These are phyloP conservation scores for Metschnikowia arizonensis DNA, from an alignment of 805 yeast genomes.

Conservation along the genomic window DNA sequence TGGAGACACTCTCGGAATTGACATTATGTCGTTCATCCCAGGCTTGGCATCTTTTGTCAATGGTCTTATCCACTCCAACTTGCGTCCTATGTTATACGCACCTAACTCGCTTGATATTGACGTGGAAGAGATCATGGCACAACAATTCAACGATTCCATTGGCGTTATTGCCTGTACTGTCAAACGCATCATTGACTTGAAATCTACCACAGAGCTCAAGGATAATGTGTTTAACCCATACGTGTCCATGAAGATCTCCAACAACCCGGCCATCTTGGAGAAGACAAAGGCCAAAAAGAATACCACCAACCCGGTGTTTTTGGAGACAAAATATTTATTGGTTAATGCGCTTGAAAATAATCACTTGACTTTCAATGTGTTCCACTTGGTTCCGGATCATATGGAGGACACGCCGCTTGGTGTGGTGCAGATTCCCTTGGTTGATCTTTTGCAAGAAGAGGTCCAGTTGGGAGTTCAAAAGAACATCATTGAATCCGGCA, in stretches of 20 bases:
- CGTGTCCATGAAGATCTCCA: slow-evolving; percentile 37
- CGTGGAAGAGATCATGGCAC: slow-evolving; percentile 66
- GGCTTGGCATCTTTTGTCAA: slow-evolving; percentile 73
- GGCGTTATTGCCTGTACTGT: slow-evolving; percentile 67
- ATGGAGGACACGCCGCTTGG: slow-evolving; percentile 51
- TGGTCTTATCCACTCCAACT: slow-evolving; percentile 60
- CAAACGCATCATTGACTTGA: slow-evolving; percentile 49
- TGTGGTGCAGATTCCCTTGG: slow-evolving; percentile 50
- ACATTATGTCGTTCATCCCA: slow-evolving; percentile 79
- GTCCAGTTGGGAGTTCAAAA: slow-evolving; percentile 40
- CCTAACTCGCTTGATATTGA: slow-evolving; percentile 77
- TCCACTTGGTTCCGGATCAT: slow-evolving; percentile 49
- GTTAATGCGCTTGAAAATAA: slow-evolving; percentile 55
- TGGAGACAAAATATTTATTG: slow-evolving; percentile 60
- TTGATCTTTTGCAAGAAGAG: slow-evolving; percentile 56
- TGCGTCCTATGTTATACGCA: slow-evolving; percentile 76
- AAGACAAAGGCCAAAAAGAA: slow-evolving; percentile 56
- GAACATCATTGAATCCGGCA: slow-evolving; percentile 47
- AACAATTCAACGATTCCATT: slow-evolving; percentile 59
- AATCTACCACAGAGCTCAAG: slow-evolving; percentile 39
- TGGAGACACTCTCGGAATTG: slow-evolving; percentile 83
- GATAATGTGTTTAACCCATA: slow-evolving; percentile 51
- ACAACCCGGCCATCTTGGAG: slow-evolving; percentile 42
- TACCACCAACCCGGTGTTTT: slow-evolving; percentile 57
- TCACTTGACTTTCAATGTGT: slow-evolving; percentile 48